Evolutionary conservation across 352 stramenopile species (phyloP).

Genomic region (Salisapilia sapeloensis): DNA sequence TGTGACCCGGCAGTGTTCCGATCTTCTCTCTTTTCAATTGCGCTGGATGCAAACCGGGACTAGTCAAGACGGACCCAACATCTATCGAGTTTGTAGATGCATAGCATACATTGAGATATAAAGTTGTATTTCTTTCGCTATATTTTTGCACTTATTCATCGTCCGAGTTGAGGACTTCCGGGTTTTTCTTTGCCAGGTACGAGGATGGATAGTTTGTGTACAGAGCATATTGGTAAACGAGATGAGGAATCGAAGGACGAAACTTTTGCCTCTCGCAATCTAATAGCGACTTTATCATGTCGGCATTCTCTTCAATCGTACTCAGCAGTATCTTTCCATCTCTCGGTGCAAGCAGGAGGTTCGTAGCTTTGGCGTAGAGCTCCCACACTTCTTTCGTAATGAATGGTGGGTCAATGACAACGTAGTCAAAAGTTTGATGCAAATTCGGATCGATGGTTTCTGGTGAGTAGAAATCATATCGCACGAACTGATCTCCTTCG

Average conservation of each 20-base stretch:
- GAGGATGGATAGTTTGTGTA: conserved; percentile 84
- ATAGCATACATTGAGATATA: too few species aligned
- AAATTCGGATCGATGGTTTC: conserved; percentile 33
- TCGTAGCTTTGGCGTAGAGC: conserved; percentile 58
- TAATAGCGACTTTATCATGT: conserved; percentile 77
- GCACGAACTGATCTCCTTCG: conserved; percentile 48
- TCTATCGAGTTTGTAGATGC: too few species aligned
- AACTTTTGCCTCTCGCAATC: conserved; percentile 45
- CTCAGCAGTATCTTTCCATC: conserved; percentile 71
- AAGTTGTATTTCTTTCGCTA: too few species aligned
- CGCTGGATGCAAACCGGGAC: conserved; percentile 11
- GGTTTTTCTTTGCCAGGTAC: conserved; percentile 39
- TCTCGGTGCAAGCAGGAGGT: conserved; percentile 33
- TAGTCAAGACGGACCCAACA: too few species aligned
- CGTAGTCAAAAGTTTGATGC: conserved; percentile 68
- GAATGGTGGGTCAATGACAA: conserved; percentile 91
- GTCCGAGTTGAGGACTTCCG: conserved; percentile 43
- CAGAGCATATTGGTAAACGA: conserved; percentile 91
- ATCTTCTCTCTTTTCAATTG: conserved; percentile 36
- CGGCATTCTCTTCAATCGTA: conserved; percentile 86
- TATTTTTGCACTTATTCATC: conserved; percentile 1
- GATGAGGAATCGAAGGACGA: conserved; percentile 84
- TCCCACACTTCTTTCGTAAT: conserved; percentile 89
- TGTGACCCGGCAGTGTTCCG: conserved; percentile 20
- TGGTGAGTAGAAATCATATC: conserved; percentile 84